These are phyloP conservation scores for Colletotrichum caudatum DNA, from an alignment of 2,329 filamentous ascomycete species.

Conservation along the genomic window DNA sequence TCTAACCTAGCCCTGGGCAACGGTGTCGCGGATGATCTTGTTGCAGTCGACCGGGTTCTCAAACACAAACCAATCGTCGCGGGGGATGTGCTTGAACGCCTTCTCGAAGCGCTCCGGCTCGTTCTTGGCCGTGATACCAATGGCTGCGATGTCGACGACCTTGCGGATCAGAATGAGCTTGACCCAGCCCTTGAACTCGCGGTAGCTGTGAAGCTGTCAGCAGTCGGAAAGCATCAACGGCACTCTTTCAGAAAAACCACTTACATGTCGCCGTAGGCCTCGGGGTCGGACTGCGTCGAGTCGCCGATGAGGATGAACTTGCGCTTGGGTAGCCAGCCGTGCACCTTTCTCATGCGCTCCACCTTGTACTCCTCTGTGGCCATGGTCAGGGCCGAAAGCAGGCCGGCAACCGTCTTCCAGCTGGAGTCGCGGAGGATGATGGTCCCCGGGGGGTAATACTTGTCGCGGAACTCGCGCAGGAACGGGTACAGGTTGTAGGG, in stretches of 20 bases:
- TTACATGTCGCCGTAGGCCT: constrained; percentile 86
- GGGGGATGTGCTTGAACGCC: constrained; percentile 82
- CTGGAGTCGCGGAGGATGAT: constrained; percentile 87
- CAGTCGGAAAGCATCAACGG: background rate
- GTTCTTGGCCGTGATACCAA: constrained; percentile 80
- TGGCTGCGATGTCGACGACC: constrained; percentile 77
- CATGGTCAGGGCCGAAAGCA: constrained; percentile 82
- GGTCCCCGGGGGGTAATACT: constrained; percentile 80
- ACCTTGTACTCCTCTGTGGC: constrained; percentile 90
- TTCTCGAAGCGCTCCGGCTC: constrained; percentile 81
- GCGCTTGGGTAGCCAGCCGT: constrained; percentile 80
- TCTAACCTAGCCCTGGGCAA: constrained; percentile 37
- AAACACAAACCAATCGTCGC: constrained; percentile 83
- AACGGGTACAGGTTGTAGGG: constrained; percentile 96
- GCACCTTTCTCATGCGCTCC: constrained; percentile 81
- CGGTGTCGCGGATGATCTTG: constrained; percentile 51
- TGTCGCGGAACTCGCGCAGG: constrained; percentile 77
- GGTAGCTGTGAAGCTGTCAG: constrained; percentile 57
- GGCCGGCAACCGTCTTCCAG: constrained; percentile 85
- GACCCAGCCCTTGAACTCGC: constrained; percentile 80
- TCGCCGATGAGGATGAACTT: constrained; percentile 90
- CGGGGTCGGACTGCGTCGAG: constrained; percentile 90
- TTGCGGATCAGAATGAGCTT: constrained; percentile 87
- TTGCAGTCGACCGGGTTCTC: constrained; percentile 77
- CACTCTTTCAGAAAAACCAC: constrained; percentile 42